Evolutionary conservation across 1,284 basidiomycete genomes (phyloP).

Genomic region (Pascua sp.): DNA sequence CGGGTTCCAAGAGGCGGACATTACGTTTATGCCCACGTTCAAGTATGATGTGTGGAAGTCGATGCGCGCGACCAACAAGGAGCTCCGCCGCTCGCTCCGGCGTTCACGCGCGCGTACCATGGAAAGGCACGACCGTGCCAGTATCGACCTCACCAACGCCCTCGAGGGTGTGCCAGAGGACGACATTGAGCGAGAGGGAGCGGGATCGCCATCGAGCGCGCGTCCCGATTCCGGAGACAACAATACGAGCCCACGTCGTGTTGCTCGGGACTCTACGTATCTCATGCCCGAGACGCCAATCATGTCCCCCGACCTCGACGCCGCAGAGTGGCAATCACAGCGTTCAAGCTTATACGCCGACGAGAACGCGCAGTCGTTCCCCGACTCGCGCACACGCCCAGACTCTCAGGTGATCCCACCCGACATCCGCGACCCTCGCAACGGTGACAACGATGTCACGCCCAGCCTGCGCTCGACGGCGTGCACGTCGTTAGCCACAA

Average conservation of each 20-base stretch:
- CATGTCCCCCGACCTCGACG: too few species aligned
- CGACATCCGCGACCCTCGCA: too few species aligned
- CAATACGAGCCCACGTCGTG: too few species aligned
- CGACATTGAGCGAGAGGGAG: not conserved
- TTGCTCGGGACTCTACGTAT: too few species aligned
- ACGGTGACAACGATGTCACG: not conserved
- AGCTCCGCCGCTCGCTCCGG: slow-evolving; percentile 30
- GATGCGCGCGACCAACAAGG: slow-evolving; percentile 45
- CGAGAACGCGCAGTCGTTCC: too few species aligned
- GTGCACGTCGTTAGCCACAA: not conserved
- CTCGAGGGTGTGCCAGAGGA: slow-evolving; percentile 16
- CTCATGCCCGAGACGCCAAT: too few species aligned
- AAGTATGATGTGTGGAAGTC: slow-evolving; percentile 54
- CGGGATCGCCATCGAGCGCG: too few species aligned
- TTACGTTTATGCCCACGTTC: slow-evolving; percentile 54
- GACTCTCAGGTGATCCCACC: too few species aligned
- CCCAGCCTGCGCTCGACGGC: not conserved
- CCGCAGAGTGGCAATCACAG: too few species aligned
- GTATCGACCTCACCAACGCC: not conserved
- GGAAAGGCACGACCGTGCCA: slow-evolving; percentile 12
- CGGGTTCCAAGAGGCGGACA: slow-evolving; percentile 53
- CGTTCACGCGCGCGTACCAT: slow-evolving; percentile 19
- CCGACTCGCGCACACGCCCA: too few species aligned
- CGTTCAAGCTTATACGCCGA: too few species aligned
- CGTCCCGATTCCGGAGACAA: too few species aligned